A percentile compares a stretch with the other conserved stretches of the same genome.
Evolutionary conservation across 1,284 basidiomycete genomes (phyloP).

Genomic region (Peniophora sp.): DNA sequence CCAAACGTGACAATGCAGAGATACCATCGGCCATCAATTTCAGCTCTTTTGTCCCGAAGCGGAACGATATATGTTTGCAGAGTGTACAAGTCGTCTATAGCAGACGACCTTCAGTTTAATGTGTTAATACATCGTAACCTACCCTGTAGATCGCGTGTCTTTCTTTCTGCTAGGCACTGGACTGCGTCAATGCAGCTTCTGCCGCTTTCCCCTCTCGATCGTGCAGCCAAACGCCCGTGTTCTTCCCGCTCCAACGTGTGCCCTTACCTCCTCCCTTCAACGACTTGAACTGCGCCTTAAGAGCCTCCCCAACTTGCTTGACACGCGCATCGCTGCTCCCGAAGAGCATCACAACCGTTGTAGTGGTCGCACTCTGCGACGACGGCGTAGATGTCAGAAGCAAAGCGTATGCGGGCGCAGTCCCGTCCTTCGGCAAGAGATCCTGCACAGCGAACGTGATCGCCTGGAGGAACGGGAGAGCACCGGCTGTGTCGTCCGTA

Average conservation of each 20-base stretch:
- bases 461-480: constrained; percentile 53
- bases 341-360: constrained; percentile 51
- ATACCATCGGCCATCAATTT: no score
- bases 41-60: no score
- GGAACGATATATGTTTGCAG: no score
- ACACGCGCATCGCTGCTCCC: constrained; percentile 53
- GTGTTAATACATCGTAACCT: no score
- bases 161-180: background rate
- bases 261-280: constrained; percentile 65
- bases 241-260: constrained; percentile 61
- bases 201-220: constrained; percentile 25
- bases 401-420: constrained; percentile 35
- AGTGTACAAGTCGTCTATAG: no score
- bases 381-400: constrained; percentile 58
- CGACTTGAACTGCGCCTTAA: constrained; percentile 44
- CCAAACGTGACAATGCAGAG: no score
- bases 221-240: constrained; percentile 31
- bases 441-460: constrained; percentile 40
- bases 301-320: constrained; percentile 47
- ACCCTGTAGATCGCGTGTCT: no score
- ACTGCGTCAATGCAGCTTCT: constrained; percentile 30
- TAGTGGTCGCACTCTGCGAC: constrained; percentile 38
- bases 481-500: constrained; percentile 51
- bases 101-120: no score
- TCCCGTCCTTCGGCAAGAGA: constrained; percentile 13